Percentiles rank a stretch among this genome's conserved stretches.
Evolutionary conservation across 495 filamentous ascomycete genomes (phyloP).

Genomic region (Penicillium ucsense): DNA sequence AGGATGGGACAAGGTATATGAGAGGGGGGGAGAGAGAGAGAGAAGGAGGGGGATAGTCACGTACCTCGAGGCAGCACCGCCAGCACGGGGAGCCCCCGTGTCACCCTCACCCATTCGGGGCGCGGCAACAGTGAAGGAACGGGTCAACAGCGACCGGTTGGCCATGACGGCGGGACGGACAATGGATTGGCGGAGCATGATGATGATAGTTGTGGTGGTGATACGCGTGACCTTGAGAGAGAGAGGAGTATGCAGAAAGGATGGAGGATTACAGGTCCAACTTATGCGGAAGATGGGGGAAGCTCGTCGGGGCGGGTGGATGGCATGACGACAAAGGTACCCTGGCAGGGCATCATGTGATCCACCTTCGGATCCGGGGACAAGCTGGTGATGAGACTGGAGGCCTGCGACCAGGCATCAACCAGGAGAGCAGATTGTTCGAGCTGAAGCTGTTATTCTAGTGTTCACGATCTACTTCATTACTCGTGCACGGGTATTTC

Average conservation of each 20-base stretch:
- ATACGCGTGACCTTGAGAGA: background rate
- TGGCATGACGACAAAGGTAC: constrained; percentile 17
- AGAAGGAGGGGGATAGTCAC: background rate
- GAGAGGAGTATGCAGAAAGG: background rate
- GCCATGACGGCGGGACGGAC: constrained; percentile 45
- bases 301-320: background rate
- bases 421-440: too few relatives aligned
- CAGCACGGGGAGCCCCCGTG: constrained; percentile 50
- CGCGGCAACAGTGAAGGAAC: constrained; percentile 54
- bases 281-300: background rate
- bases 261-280: background rate
- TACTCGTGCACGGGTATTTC: too few relatives aligned
- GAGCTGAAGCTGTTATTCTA: too few relatives aligned
- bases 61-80: constrained; percentile 28
- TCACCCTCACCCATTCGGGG: constrained; percentile 59
- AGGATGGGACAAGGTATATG: background rate
- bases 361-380: constrained; percentile 4
- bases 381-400: background rate
- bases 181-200: constrained; percentile 60
- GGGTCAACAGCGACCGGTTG: constrained; percentile 39
- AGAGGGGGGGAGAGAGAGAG: background rate
- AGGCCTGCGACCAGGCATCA: too few relatives aligned
- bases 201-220: constrained; percentile 7
- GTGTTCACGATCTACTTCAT: too few relatives aligned
- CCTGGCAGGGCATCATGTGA: constrained; percentile 13